phyloP scores from a whole-genome alignment of 805 yeast species.

The Pichia insulana region DNA sequence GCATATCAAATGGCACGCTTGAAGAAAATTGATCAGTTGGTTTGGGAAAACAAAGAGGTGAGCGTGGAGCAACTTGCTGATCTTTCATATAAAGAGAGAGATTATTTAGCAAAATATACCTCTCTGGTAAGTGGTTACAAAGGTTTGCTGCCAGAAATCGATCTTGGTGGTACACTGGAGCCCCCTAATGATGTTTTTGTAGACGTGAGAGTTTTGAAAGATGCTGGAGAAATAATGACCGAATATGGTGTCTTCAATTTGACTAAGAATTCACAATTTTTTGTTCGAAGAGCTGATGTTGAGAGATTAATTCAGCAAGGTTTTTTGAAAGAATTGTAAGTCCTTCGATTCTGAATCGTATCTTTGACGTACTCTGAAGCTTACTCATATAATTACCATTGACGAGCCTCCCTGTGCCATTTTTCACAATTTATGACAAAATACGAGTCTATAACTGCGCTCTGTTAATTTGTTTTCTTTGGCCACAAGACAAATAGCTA shows the following conservation, averaged over 20 bases:
- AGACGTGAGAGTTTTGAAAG: slow-evolving; percentile 86
- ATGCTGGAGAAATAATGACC: slow-evolving; percentile 95
- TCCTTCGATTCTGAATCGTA: background rate
- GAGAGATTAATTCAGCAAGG: slow-evolving; percentile 93
- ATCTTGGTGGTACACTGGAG: slow-evolving; percentile 76
- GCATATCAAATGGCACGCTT: slow-evolving; percentile 77
- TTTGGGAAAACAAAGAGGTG: slow-evolving; percentile 63
- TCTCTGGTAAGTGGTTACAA: slow-evolving; percentile 69
- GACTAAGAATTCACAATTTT: slow-evolving; percentile 89
- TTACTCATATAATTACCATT: background rate
- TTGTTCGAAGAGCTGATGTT: slow-evolving; percentile 89
- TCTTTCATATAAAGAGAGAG: slow-evolving; percentile 71
- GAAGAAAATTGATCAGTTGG: slow-evolving; percentile 51
- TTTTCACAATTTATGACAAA: too few species aligned
- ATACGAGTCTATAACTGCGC: too few species aligned
- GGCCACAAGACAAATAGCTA: too few species aligned
- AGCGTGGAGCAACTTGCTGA: slow-evolving; percentile 34
- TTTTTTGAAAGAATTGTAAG: slow-evolving; percentile 53
- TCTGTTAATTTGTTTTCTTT: too few species aligned
- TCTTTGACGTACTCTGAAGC: background rate
- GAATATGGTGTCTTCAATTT: slow-evolving; percentile 93
- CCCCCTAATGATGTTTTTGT: slow-evolving; percentile 91
- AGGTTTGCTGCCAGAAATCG: slow-evolving; percentile 73
- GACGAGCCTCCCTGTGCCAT: background rate
- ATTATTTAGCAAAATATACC: slow-evolving; percentile 61